Percentiles rank a stretch among this genome's conserved stretches.
Conservation (phyloP, 2,329 filamentous ascomycete species). For the Monosporascus sp. region DNA sequence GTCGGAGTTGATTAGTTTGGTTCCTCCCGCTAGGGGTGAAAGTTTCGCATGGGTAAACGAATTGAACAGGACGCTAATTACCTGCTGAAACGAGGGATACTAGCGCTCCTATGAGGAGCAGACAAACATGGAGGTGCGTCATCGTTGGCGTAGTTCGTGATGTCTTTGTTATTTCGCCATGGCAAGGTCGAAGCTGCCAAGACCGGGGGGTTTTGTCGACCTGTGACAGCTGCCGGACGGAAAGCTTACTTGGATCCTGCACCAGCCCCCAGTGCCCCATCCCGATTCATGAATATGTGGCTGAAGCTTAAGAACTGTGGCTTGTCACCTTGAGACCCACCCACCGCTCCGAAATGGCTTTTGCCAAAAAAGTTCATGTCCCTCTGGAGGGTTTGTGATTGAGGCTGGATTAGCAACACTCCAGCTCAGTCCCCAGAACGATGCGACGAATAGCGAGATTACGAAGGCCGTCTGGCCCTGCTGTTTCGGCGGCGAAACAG, state of each 20-base stretch:
- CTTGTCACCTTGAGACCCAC: not conserved
- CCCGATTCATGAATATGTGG: conserved; percentile 1
- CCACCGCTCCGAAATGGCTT: not conserved
- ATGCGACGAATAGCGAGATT: conserved; percentile 28
- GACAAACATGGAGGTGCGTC: conserved; percentile 20
- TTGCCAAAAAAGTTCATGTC: conserved; percentile 2
- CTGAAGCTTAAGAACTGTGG: conserved; percentile 1
- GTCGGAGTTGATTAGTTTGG: conserved; percentile 15
- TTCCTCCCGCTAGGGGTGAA: too few species aligned
- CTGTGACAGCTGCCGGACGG: not conserved
- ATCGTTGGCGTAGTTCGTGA: conserved; percentile 11
- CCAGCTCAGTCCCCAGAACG: conserved; percentile 3
- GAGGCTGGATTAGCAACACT: not conserved
- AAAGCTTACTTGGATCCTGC: too few species aligned
- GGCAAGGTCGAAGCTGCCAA: not conserved
- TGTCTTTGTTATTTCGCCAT: not conserved
- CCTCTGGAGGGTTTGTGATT: not conserved
- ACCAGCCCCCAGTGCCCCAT: not conserved
- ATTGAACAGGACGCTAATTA: conserved; percentile 5
- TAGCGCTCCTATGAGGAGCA: conserved; percentile 26
- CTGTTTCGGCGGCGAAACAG: conserved; percentile 1
- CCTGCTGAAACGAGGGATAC: conserved; percentile 30
- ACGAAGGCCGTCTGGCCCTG: conserved; percentile 18
- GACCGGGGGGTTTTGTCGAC: not conserved
- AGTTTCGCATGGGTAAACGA: not conserved